Base-by-base conservation (phyloP, 176 grass and related monocot genomes). In the Calamus simplicifolius region DNA sequence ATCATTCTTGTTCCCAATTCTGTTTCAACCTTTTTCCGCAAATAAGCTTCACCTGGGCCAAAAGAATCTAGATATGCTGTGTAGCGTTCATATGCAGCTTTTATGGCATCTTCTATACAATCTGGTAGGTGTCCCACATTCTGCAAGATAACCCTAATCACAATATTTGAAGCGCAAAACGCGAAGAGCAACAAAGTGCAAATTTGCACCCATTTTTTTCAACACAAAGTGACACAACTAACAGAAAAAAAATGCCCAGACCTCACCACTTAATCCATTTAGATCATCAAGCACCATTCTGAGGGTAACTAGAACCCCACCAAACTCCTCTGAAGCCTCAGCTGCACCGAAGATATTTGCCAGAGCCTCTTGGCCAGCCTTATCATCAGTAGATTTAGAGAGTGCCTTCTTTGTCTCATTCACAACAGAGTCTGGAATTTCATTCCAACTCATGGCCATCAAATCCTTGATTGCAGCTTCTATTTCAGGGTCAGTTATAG, bases 1-100 rank as follows among this genome's bases (percentile, higher is more conserved):
- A 92, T 98, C 87, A 98, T 81, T 87, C 88, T 92, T 59, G 84
- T 98, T 48, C 93, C 88, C 62, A 98, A 66, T 62, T 92, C 93
- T 70, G 76, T 82, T 78, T 98, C 93, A 55, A 98, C 81, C 54
- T 98, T 98, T 75, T 92, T 92, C 50, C 55, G 67, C 74, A 98
- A 78, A 72, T 82, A 92, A 28, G 69, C 27, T 30, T 98, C 93
- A 3, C 85, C 81, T 52, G 77, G 84, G 6, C 79, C 73, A 73
- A 92, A 98, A 7, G 93, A 92, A 80, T 92, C 75, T 29, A 98
- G 76, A 67, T 92, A 98, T 28, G 75, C 49, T 63, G 81, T 75
- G 67, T 98, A 98, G 25, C 87, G 69, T 67, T 88, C 61, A 69
- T 83, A 85, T 67, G 93, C 73, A 74, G 84, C 76, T 80, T 69